Conservation (phyloP, 257 asterid genomes). For the Scutellaria baicalensis region DNA sequence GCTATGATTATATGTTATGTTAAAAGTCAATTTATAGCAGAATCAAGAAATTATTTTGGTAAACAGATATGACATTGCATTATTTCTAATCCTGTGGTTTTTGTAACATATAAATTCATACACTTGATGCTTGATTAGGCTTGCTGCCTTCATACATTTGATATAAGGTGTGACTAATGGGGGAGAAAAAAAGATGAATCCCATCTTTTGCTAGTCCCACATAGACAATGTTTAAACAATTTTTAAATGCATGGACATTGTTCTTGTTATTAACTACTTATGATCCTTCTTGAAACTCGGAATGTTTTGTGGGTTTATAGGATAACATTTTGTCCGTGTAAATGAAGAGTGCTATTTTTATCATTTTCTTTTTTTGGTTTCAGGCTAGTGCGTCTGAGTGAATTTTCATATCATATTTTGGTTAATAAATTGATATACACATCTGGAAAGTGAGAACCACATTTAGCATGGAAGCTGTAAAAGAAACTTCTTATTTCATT, state of each 20-base stretch:
- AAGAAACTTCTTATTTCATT: constrained; percentile 4
- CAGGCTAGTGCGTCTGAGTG: constrained; percentile 1
- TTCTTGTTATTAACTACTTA: neutral
- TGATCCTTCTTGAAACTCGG: neutral
- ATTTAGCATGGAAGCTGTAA: neutral
- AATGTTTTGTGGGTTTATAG: neutral
- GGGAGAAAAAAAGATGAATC: neutral
- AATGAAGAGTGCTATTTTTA: neutral
- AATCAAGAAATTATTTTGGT: neutral
- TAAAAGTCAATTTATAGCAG: neutral
- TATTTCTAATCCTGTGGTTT: neutral
- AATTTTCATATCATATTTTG: neutral
- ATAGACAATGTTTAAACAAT: neutral
- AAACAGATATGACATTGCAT: neutral
- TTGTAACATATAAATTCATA: neutral
- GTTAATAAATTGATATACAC: neutral
- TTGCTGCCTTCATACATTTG: neutral
- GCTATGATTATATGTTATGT: neutral
- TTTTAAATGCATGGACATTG: neutral
- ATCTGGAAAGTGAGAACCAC: neutral
- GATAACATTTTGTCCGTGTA: neutral
- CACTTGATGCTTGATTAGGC: neutral
- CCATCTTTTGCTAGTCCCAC: neutral
- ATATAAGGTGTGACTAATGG: neutral
- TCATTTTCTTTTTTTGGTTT: neutral